A percentile compares a stretch with the other conserved stretches of the same genome.
These are phyloP conservation scores for Rubroboletus satanas DNA, from an alignment of 768 basidiomycete genomes.

Conservation along the genomic window DNA sequence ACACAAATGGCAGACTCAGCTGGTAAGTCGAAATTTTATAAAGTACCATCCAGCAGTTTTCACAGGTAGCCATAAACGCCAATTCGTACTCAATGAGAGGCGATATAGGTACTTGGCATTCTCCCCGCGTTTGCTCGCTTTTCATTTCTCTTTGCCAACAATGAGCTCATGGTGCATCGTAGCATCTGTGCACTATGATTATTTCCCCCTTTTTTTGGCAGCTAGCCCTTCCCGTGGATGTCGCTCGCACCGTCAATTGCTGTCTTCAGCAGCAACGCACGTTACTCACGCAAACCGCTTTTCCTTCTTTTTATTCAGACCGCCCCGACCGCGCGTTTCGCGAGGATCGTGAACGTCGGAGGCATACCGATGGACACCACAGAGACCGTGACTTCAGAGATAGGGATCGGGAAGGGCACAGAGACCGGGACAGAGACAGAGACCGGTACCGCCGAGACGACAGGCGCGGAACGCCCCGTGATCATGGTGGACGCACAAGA, in stretches of 20 bases:
- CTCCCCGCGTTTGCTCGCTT: conserved; percentile 31
- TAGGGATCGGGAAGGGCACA: conserved; percentile 33
- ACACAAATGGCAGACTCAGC: conserved; percentile 47
- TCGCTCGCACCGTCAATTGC: conserved; percentile 40
- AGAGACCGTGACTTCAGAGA: conserved; percentile 53
- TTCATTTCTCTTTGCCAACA: conserved; percentile 40
- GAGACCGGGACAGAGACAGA: conserved; percentile 33
- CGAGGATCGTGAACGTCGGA: conserved; percentile 60
- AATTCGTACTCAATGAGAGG: conserved; percentile 30
- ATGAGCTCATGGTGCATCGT: conserved; percentile 63
- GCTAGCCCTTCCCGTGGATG: conserved; percentile 57
- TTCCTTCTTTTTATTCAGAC: conserved; percentile 48
- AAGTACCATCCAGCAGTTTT: conserved; percentile 20
- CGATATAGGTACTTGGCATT: conserved; percentile 34
- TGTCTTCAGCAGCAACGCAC: conserved; percentile 38
- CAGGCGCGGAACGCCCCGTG: conserved; percentile 45
- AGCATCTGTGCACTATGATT: conserved; percentile 43
- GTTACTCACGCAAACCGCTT: conserved; percentile 51
- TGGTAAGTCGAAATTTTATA: conserved; percentile 43
- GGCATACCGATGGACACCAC: conserved; percentile 55
- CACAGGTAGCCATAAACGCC: conserved; percentile 27
- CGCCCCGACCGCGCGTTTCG: conserved; percentile 52
- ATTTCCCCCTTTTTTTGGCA: conserved; percentile 36
- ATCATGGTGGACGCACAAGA: conserved; percentile 43
- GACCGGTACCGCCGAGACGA: conserved; percentile 45